Conservation (phyloP, 2,329 filamentous ascomycete species). For the Colletotrichum scovillei region DNA sequence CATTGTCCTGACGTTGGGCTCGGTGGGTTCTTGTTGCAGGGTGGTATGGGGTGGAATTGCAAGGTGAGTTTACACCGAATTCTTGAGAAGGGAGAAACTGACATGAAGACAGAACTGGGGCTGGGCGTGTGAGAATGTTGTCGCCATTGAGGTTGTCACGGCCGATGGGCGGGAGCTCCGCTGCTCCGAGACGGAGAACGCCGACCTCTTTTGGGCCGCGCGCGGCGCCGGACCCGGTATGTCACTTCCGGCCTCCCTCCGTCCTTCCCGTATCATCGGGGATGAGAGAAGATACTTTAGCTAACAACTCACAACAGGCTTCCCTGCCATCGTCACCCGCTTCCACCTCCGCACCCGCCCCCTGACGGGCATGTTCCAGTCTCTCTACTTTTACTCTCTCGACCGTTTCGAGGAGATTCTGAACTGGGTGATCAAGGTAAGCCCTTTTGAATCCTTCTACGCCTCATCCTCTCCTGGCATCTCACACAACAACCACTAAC, state of each 20-base stretch:
- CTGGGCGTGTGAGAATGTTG: slow-evolving; percentile 64
- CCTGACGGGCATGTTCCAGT: slow-evolving; percentile 45
- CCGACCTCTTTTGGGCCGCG: slow-evolving; percentile 69
- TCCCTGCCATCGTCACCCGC: slow-evolving; percentile 62
- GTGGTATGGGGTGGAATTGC: slow-evolving; percentile 70
- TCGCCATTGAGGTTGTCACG: slow-evolving; percentile 59
- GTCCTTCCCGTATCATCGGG: not conserved
- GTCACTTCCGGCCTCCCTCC: slow-evolving; percentile 1
- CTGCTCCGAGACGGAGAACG: slow-evolving; percentile 56
- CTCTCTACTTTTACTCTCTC: slow-evolving; percentile 58
- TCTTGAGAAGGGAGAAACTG: not conserved
- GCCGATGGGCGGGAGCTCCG: slow-evolving; percentile 55
- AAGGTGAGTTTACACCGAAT: slow-evolving; percentile 47
- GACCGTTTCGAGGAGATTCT: slow-evolving; percentile 56
- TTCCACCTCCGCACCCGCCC: slow-evolving; percentile 59
- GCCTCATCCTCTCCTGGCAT: slow-evolving; percentile 10
- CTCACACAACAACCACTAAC: not conserved
- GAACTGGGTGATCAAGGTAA: slow-evolving; percentile 58
- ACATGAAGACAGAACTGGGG: slow-evolving; percentile 58
- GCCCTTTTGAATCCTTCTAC: not conserved
- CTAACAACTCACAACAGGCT: slow-evolving; percentile 47
- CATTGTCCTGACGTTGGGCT: slow-evolving; percentile 68
- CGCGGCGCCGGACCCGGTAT: slow-evolving; percentile 61
- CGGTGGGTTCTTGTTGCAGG: slow-evolving; percentile 67
- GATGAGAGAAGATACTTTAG: not conserved